A percentile compares a stretch with the other conserved stretches of the same genome.
Conservation (phyloP, 2,329 filamentous ascomycete species). For the Gaeumannomyces sp. region DNA sequence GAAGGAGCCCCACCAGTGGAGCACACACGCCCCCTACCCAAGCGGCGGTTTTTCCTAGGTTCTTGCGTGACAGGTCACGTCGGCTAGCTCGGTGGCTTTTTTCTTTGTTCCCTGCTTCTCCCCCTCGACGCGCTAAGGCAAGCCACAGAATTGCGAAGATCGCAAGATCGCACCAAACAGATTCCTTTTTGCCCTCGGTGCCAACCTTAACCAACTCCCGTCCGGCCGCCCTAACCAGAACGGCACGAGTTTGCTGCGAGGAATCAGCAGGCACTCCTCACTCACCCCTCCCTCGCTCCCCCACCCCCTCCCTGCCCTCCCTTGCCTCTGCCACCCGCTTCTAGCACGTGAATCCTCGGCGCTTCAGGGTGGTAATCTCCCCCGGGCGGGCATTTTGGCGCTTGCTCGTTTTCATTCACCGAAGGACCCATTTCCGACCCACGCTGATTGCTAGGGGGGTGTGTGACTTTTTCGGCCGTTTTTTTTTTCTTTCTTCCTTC, state of each 20-base stretch:
- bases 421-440: constrained; percentile 1
- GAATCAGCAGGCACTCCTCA: not conserved
- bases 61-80: not conserved
- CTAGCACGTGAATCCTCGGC: constrained; percentile 6
- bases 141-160: not conserved
- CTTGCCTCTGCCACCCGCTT: not conserved
- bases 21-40: not conserved
- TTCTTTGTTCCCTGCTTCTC: not conserved
- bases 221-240: not conserved
- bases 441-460: constrained; percentile 2
- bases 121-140: not conserved
- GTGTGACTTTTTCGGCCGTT: not conserved
- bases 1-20: too few relatives aligned
- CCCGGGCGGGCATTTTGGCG: not conserved
- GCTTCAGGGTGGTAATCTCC: not conserved
- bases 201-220: not conserved
- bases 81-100: not conserved
- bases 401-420: constrained; percentile 5
- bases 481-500: too few relatives aligned
- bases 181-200: not conserved
- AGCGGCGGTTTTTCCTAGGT: not conserved
- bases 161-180: not conserved
- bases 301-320: too few relatives aligned
- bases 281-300: not conserved
- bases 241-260: not conserved